phyloP scores from a whole-genome alignment of 768 basidiomycete species.

The Daedaleopsis nitida region DNA sequence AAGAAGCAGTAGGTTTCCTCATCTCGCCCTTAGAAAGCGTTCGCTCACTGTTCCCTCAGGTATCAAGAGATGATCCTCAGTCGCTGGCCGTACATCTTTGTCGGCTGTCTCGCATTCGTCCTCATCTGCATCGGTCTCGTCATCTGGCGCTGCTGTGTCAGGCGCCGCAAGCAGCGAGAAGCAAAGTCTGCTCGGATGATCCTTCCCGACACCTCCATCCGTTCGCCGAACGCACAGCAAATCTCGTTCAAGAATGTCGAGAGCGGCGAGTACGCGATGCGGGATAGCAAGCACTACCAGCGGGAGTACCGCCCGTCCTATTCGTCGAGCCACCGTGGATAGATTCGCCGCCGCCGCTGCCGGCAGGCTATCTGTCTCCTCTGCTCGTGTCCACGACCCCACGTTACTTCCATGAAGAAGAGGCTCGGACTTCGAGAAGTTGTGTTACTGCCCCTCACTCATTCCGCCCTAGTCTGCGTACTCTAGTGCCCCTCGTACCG shows the following conservation, averaged over 20 bases:
- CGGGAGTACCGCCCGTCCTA: conserved; percentile 16
- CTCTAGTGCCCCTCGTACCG: not conserved
- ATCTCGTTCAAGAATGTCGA: conserved; percentile 20
- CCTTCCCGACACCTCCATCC: conserved; percentile 14
- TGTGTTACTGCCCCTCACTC: conserved; percentile 12
- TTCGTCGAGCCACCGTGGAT: conserved; percentile 15
- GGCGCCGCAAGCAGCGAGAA: conserved; percentile 20
- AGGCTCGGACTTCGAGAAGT: conserved; percentile 24
- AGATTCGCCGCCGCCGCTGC: not conserved
- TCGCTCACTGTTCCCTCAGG: conserved; percentile 11
- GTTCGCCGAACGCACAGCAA: conserved; percentile 7
- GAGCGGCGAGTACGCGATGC: conserved; percentile 19
- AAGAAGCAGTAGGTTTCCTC: conserved; percentile 26
- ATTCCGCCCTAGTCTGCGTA: not conserved
- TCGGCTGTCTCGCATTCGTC: conserved; percentile 33
- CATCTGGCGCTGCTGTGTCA: conserved; percentile 34
- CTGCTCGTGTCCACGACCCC: not conserved
- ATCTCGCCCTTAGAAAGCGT: not conserved
- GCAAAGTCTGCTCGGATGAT: conserved; percentile 7
- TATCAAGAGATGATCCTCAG: conserved; percentile 33
- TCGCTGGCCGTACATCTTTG: conserved; percentile 35
- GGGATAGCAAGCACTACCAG: conserved; percentile 11
- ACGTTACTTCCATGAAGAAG: conserved; percentile 22
- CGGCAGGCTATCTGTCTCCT: not conserved
- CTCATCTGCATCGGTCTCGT: conserved; percentile 29